Evolutionary conservation across 257 asterid species (phyloP).

Genomic region (Vinca minor): DNA sequence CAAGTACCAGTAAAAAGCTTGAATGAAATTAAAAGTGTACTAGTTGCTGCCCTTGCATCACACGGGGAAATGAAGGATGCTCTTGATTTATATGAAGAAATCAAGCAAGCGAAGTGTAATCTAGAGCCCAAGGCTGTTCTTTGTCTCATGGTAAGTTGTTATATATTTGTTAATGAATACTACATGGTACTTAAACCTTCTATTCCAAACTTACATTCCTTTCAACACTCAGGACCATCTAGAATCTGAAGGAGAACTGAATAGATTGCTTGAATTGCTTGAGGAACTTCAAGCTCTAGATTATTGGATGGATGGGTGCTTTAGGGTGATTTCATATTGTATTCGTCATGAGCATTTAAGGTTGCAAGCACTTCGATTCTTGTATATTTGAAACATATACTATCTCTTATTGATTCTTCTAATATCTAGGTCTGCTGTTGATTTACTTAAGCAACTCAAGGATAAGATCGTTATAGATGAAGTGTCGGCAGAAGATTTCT

Average conservation of each 20-base stretch:
- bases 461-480: conserved; percentile 37
- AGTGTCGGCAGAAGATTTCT: conserved; percentile 39
- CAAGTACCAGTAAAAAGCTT: conserved; percentile 42
- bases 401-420: conserved; percentile 14
- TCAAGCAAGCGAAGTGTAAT: conserved; percentile 37
- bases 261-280: conserved; percentile 57
- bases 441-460: conserved; percentile 62
- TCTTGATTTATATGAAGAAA: conserved; percentile 53
- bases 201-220: neutral
- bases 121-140: conserved; percentile 57
- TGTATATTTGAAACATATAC: neutral
- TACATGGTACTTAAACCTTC: conserved; percentile 7
- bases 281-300: conserved; percentile 48
- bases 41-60: conserved; percentile 80
- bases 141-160: conserved; percentile 64
- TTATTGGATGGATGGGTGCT: conserved; percentile 63
- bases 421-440: conserved; percentile 42
- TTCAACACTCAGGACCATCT: conserved; percentile 48
- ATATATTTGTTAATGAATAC: neutral
- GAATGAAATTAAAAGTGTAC: conserved; percentile 57
- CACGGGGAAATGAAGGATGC: conserved; percentile 71
- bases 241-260: conserved; percentile 51
- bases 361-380: conserved; percentile 20
- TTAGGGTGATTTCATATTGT: conserved; percentile 53
- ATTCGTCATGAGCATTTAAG: conserved; percentile 56